A percentile compares a stretch with the other conserved stretches of the same genome.
Conservation (phyloP, 2,329 filamentous ascomycete species). For the Trichophyton schoenleinii region DNA sequence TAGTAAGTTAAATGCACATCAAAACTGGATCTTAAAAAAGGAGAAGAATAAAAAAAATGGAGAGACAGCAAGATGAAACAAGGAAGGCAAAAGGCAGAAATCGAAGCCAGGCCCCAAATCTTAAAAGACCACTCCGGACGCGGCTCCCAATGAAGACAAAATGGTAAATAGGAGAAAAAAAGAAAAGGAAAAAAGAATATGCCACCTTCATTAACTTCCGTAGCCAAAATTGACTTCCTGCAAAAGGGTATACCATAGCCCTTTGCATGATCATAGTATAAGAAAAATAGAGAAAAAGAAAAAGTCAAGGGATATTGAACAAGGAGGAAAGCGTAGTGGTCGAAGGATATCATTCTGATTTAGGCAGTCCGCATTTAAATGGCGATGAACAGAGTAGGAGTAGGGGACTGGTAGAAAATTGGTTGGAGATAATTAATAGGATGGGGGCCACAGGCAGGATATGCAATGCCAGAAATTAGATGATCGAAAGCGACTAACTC, state of each 20-base stretch:
- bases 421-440: background rate
- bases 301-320: background rate
- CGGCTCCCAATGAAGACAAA: slow-evolving; percentile 1
- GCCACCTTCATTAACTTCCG: background rate
- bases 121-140: background rate
- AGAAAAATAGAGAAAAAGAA: background rate
- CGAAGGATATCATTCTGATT: background rate
- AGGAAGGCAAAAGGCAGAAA: background rate
- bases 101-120: background rate
- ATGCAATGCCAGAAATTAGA: background rate
- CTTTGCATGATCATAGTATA: background rate
- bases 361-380: background rate
- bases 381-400: background rate
- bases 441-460: background rate
- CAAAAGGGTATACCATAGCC: background rate
- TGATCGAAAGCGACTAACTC: background rate
- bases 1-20: slow-evolving; percentile 1
- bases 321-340: background rate
- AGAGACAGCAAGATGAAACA: background rate
- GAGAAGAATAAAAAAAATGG: too few relatives aligned
- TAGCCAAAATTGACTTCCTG: background rate
- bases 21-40: background rate
- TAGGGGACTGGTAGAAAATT: background rate
- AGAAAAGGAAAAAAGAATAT: background rate
- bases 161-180: background rate